These are phyloP conservation scores for Ogataea ganodermae DNA, from an alignment of 805 yeast genomes.

Conservation along the genomic window DNA sequence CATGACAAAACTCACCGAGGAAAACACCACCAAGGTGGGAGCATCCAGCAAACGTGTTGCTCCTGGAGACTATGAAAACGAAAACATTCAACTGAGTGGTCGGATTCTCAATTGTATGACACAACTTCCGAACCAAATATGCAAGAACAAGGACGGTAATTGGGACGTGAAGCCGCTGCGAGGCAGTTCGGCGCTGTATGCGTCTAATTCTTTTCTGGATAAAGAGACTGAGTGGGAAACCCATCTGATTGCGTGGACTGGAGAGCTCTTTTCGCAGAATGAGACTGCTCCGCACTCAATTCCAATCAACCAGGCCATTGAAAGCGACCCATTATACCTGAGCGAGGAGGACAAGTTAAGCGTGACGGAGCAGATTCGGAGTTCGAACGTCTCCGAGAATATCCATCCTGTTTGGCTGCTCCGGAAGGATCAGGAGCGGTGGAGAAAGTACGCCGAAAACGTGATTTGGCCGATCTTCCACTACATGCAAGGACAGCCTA, in stretches of 20 bases:
- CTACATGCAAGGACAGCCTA: constrained; percentile 78
- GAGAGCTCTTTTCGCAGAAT: constrained; percentile 58
- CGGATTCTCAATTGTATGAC: constrained; percentile 69
- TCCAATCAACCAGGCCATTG: constrained; percentile 31
- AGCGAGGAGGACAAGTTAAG: constrained; percentile 54
- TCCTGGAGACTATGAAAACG: constrained; percentile 25
- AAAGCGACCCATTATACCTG: constrained; percentile 64
- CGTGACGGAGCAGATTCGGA: constrained; percentile 49
- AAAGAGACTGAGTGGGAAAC: constrained; percentile 82
- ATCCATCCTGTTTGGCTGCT: constrained; percentile 89
- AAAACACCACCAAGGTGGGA: not conserved
- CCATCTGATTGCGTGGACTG: constrained; percentile 92
- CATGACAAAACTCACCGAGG: not conserved
- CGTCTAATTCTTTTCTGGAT: constrained; percentile 66
- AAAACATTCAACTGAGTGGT: constrained; percentile 52
- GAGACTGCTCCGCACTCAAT: constrained; percentile 30
- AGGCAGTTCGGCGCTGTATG: constrained; percentile 84
- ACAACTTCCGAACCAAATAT: constrained; percentile 63
- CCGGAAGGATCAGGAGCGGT: constrained; percentile 73
- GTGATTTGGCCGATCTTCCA: constrained; percentile 94
- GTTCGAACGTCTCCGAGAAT: constrained; percentile 47
- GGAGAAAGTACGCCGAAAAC: constrained; percentile 90
- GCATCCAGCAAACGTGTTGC: constrained; percentile 5
- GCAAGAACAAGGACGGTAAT: constrained; percentile 39
- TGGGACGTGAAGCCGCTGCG: constrained; percentile 67